These are phyloP conservation scores for Pestalotiopsis sp. DNA, from an alignment of 2,329 filamentous ascomycete genomes.

Conservation along the genomic window DNA sequence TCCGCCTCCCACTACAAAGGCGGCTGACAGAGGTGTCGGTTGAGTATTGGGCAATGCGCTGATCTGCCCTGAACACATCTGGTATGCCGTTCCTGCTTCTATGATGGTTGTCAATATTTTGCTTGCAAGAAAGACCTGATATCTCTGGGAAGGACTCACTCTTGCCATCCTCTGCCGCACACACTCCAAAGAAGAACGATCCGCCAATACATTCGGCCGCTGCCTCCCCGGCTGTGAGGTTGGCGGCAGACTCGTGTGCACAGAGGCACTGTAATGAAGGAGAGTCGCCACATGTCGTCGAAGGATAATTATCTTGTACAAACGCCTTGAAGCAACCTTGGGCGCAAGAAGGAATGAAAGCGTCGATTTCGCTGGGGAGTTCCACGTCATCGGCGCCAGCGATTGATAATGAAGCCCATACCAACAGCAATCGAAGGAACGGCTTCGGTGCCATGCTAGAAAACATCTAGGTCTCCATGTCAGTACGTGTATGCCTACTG, in stretches of 20 bases:
- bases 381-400: conserved; percentile 21
- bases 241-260: conserved; percentile 57
- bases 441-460: conserved; percentile 36
- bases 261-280: conserved; percentile 68
- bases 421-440: conserved; percentile 26
- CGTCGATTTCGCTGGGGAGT: conserved; percentile 28
- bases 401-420: conserved; percentile 31
- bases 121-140: neutral
- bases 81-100: conserved; percentile 42
- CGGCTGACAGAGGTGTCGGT: conserved; percentile 56
- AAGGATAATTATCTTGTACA: conserved; percentile 60
- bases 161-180: conserved; percentile 47
- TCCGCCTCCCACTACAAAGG: conserved; percentile 44
- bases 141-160: conserved; percentile 33
- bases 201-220: conserved; percentile 69
- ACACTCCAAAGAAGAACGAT: conserved; percentile 52
- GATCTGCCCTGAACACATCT: conserved; percentile 58
- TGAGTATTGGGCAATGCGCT: conserved; percentile 61
- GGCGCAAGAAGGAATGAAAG: conserved; percentile 31
- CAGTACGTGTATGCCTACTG: conserved; percentile 22
- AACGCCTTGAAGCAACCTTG: conserved; percentile 63
- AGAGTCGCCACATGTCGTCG: conserved; percentile 48
- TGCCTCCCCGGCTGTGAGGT: conserved; percentile 73
- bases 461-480: conserved; percentile 28
- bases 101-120: neutral